Base-by-base conservation (phyloP, 495 filamentous ascomycete species). In the Alectoria sarmentosa region DNA sequence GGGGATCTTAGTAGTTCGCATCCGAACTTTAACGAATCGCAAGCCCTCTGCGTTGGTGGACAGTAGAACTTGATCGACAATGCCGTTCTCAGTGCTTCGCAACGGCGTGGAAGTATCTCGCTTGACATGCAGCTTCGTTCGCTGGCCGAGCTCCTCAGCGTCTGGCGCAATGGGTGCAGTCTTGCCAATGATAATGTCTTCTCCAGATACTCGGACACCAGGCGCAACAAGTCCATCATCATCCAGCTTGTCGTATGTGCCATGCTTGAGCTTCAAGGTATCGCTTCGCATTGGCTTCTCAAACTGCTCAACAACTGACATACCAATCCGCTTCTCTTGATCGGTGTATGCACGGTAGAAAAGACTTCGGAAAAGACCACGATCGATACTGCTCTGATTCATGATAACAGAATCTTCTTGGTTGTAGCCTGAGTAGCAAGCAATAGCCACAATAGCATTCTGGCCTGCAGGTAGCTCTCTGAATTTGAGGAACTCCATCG, bases 401-500 rank as follows among this genome's bases (percentile, higher is more conserved):
- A 99, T 97, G 69, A 99, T 95, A 60, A 99, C 94, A 30, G 94
- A 98, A 84, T 99, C 94, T 90, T 99, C 94, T 75, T 98, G 95
- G 74, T 99, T 98, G 82, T 98, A 99, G n/a, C 94, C 94, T 21
- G 91, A 96, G 77, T 98, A 99, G 74, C 88, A 92, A 55, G 90
- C 84, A 79, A 99, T 98, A 42, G 95, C 94, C 17, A 99, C 94
- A 70, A 99, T 98, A 28, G 94, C 94, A 70, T 99, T 99, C 76
- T 99, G 94, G 10, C 94, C 94, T 34, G 94, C 94, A 4, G 94
- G 94, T 61, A 99, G 78, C 75, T 99, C 95, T 71, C 94, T 84
- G 84, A 98, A 99, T 66, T 95, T 96, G 68, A 99, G 80, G 76
- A 91, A 98, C 75, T 99, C 94, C 95, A 99, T 99, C 1, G 91